These are phyloP conservation scores for Cetradonia linearis DNA, from an alignment of 495 filamentous ascomycete species.

Conservation along the genomic window DNA sequence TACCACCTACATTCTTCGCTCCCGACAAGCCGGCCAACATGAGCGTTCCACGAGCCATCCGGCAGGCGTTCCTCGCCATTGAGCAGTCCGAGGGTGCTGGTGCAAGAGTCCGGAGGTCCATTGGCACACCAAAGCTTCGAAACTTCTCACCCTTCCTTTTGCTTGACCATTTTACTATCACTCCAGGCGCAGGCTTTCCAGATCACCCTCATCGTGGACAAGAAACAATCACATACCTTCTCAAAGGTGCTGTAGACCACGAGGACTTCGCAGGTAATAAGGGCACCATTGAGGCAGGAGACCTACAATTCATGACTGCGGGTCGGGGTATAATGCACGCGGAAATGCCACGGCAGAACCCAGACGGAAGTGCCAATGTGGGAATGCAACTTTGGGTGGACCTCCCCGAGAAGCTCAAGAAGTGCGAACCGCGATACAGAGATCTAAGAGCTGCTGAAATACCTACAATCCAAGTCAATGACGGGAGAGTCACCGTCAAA, in stretches of 20 bases:
- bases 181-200: slow-evolving; percentile 75
- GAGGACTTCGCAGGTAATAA: slow-evolving; percentile 89
- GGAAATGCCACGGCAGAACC: slow-evolving; percentile 82
- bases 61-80: slow-evolving; percentile 68
- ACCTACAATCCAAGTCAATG: slow-evolving; percentile 56
- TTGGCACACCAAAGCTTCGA: slow-evolving; percentile 72
- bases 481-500: slow-evolving; percentile 67
- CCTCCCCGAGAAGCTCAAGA: slow-evolving; percentile 69
- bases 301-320: slow-evolving; percentile 96
- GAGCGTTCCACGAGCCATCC: slow-evolving; percentile 64
- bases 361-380: slow-evolving; percentile 66
- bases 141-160: slow-evolving; percentile 94
- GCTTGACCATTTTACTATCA: slow-evolving; percentile 87
- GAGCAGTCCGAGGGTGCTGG: slow-evolving; percentile 87
- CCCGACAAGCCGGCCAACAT: slow-evolving; percentile 40
- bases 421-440: slow-evolving; percentile 83
- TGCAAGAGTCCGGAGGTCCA: slow-evolving; percentile 75
- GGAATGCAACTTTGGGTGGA: slow-evolving; percentile 96
- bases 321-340: slow-evolving; percentile 90
- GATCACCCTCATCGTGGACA: slow-evolving; percentile 72
- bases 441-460: slow-evolving; percentile 72
- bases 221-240: slow-evolving; percentile 87
- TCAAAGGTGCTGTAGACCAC: slow-evolving; percentile 78
- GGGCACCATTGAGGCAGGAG: slow-evolving; percentile 75
- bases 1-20: slow-evolving; percentile 20